Conservation (phyloP, 2,329 filamentous ascomycete genomes). For the Sclerotinia nivalis region DNA sequence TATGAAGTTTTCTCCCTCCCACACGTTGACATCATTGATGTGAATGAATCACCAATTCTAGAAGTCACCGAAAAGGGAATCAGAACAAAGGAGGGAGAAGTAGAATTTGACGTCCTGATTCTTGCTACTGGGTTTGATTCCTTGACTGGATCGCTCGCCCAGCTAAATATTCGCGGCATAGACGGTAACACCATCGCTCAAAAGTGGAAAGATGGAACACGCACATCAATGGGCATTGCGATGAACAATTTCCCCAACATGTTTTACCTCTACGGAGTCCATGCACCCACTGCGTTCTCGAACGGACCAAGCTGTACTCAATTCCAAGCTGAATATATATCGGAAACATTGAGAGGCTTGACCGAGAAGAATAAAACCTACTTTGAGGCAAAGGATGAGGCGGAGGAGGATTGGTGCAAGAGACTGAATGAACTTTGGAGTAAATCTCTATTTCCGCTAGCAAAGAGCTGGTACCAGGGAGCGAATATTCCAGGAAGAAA, state of each 20-base stretch:
- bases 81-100: constrained; percentile 36
- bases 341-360: constrained; percentile 40
- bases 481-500: constrained; percentile 46
- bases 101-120: constrained; percentile 41
- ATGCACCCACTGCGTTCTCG: constrained; percentile 44
- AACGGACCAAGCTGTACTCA: constrained; percentile 47
- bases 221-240: constrained; percentile 45
- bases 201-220: constrained; percentile 41
- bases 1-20: constrained; percentile 51
- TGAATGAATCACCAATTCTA: constrained; percentile 48
- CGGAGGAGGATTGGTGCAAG: constrained; percentile 42
- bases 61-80: constrained; percentile 45
- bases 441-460: constrained; percentile 40
- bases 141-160: constrained; percentile 41
- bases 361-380: constrained; percentile 37
- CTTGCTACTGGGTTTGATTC: constrained; percentile 45
- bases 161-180: constrained; percentile 40
- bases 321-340: constrained; percentile 46
- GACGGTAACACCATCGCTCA: constrained; percentile 40
- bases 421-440: constrained; percentile 39
- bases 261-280: constrained; percentile 49
- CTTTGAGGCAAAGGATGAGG: constrained; percentile 41
- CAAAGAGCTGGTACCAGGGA: constrained; percentile 47
- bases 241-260: constrained; percentile 50
- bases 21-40: constrained; percentile 49